Evolutionary conservation across 2,329 filamentous ascomycete species (phyloP), one percentile per base, ranked within the genome.

Genomic region (Pseudocercospora musae): DNA sequence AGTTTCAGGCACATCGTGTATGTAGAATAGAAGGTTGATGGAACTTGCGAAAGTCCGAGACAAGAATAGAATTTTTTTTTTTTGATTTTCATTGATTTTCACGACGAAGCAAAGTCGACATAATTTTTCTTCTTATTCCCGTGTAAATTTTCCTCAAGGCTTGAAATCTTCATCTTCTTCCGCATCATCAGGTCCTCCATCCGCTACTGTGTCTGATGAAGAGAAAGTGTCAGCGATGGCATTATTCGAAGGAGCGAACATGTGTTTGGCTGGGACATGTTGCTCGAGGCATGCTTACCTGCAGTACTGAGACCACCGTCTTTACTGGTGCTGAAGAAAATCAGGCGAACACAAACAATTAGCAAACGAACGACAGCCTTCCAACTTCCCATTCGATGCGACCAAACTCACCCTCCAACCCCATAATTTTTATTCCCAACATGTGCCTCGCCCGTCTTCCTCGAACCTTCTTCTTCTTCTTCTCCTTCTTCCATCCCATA

Each of bases 391-490:
- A n/a, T n/a, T n/a, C n/a, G n/a, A n/a, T n/a, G n/a, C n/a, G n/a
- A n/a, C n/a, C n/a, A n/a, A n/a, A 40, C 66, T 31, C 63, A 69
- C n/a, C 69, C 69, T 21, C 69, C 69, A n/a, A 70, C 66, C 2
- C 64, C 62, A n/a, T 49, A 49, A 25, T 65, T 59, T 50, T 53
- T 40, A 52, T 67, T 67, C 20, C 60, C 62, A 13, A 58, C 57
- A 42, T 65, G 54, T 37, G 59, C 60, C 52, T 65, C 63, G 31
- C 31, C 49, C 4, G 48, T 31, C 54, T 62, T 62, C 23, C 58
- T 56, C 10, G 58, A 54, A 25, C 63, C 58, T 18, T 57, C 59
- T n/a, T n/a, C n/a, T n/a, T n/a, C n/a, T n/a, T n/a, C n/a, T n/a
- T n/a, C n/a, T n/a, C n/a, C n/a, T n/a, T n/a, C 60, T 20, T 56